Percentiles rank a stretch among this genome's conserved stretches.
phyloP scores from a whole-genome alignment of 257 asterid species.

The Nicotiana undulata region DNA sequence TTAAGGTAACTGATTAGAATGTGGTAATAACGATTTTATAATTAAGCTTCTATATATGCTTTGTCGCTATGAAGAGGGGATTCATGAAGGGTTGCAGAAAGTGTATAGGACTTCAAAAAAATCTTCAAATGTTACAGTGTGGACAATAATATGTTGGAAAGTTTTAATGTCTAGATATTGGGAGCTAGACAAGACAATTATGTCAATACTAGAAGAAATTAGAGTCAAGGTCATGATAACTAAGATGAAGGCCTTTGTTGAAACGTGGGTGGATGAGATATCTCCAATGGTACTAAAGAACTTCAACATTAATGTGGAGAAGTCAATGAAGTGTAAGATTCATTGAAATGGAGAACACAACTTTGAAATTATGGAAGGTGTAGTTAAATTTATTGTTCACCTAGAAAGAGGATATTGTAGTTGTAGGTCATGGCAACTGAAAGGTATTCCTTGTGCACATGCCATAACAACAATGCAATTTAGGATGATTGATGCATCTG shows the following conservation, averaged over 20 bases:
- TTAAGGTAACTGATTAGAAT: background rate
- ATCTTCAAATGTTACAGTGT: background rate
- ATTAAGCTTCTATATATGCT: background rate
- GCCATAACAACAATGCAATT: background rate
- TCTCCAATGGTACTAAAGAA: background rate
- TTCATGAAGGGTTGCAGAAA: background rate
- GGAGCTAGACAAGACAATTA: background rate
- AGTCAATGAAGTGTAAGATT: background rate
- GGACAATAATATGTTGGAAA: background rate
- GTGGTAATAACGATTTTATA: no score
- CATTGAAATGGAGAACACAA: background rate
- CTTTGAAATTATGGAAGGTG: background rate
- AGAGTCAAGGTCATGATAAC: background rate
- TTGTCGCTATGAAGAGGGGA: background rate
- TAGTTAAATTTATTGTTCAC: background rate
- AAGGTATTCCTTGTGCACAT: background rate
- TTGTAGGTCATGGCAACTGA: background rate
- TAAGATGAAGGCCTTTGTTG: background rate
- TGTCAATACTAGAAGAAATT: background rate
- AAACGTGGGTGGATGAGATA: background rate
- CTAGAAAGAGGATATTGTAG: background rate
- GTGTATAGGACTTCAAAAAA: background rate
- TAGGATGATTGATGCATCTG: background rate
- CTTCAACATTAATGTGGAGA: background rate
- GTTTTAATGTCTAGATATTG: background rate